Evolutionary conservation across 2,329 filamentous ascomycete genomes (phyloP).

Genomic region (Aureobasidium sp.): DNA sequence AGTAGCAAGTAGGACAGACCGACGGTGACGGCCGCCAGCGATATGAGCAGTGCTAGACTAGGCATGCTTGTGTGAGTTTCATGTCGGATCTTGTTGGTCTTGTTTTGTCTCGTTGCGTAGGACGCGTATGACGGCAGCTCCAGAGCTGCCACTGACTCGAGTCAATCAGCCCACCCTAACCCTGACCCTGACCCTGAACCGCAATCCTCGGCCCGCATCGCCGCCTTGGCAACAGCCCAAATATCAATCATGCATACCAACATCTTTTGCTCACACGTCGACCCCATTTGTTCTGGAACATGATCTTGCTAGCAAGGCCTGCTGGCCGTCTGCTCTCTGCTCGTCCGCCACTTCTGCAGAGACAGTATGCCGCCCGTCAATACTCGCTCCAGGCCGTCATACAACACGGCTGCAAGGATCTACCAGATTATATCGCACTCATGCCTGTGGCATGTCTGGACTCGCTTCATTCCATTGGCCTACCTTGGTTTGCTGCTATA

Average conservation of each 20-base stretch:
- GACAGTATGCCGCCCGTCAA: background rate
- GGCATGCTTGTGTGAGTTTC: background rate
- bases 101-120: background rate
- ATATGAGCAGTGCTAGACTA: background rate
- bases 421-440: conserved; percentile 16
- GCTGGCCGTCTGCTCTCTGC: background rate
- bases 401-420: background rate
- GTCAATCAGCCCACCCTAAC: background rate
- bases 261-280: background rate
- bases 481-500: conserved; percentile 28
- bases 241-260: background rate
- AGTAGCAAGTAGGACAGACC: background rate
- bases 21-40: background rate
- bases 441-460: conserved; percentile 22
- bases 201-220: background rate
- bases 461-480: conserved; percentile 23
- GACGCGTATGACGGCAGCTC: background rate
- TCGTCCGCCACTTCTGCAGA: background rate
- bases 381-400: background rate
- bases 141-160: background rate
- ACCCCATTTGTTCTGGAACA: background rate
- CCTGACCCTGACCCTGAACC: background rate
- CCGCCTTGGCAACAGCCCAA: background rate
- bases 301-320: background rate
- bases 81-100: background rate